phyloP scores from a whole-genome alignment of 345 rosid species.

The Conringia planisiliqua region DNA sequence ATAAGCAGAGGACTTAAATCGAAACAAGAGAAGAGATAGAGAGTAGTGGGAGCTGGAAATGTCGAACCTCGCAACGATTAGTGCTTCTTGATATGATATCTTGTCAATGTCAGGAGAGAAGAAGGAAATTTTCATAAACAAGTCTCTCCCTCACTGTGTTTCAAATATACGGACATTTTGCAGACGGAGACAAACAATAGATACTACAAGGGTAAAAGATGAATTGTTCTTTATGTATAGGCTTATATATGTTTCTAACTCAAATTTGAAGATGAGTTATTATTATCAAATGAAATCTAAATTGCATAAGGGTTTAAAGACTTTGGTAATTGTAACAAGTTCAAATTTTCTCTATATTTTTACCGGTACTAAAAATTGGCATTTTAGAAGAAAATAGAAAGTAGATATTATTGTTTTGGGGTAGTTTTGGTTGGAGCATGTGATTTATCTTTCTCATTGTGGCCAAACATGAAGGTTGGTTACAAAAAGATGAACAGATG shows the following conservation, averaged over 20 bases:
- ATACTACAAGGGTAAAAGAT: background rate
- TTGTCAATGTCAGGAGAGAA: constrained; percentile 3
- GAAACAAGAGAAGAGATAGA: background rate
- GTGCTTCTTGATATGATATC: background rate
- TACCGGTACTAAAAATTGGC: background rate
- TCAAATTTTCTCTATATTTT: too few species aligned
- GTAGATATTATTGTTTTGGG: background rate
- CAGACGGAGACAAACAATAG: background rate
- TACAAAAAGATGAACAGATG: background rate
- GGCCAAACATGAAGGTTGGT: constrained; percentile 28
- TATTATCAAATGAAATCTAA: too few species aligned
- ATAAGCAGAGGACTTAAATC: background rate
- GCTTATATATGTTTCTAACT: too few species aligned
- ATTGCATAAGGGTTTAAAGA: too few species aligned
- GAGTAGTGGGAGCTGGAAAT: background rate
- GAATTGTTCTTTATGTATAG: background rate
- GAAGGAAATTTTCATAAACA: background rate
- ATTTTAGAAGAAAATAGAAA: too few species aligned
- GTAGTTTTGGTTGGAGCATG: constrained; percentile 30
- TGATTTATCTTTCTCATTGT: constrained; percentile 25
- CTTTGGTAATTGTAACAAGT: background rate
- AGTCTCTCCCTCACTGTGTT: constrained; percentile 14
- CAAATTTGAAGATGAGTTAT: too few species aligned
- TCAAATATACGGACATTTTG: constrained; percentile 35
- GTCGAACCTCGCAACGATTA: background rate